Evolutionary conservation across 2,329 filamentous ascomycete genomes (phyloP), one percentile per base, ranked within the genome.

Genomic region (Bipolaris cookei): DNA sequence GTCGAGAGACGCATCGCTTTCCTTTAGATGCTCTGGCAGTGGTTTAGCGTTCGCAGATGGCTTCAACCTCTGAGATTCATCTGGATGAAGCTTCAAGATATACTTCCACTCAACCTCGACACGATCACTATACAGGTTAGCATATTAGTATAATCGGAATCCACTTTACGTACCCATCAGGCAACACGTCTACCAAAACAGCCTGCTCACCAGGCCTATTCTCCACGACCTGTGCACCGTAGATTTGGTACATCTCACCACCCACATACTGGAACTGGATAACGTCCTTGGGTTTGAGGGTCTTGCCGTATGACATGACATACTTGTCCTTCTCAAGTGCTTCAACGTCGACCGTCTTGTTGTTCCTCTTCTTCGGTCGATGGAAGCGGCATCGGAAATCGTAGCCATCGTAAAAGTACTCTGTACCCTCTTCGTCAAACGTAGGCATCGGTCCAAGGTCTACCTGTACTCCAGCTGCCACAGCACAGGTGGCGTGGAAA

Each of bases 361-460:
- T 88, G 66, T 94, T 88, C 79, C 94, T 95, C 69, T 95, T 88
- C 80, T 95, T 96, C 13, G 90, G 87, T 47, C 95, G 87, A 76
- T 99, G 95, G 78, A 96, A 97, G 58, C 93, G 91, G 79, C 95
- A 99, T 67, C 90, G 92, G 74, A 98, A 93, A 71, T 97, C 92
- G 68, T 96, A 94, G 1, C 90, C 92, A 69, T 92, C 90, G 67
- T 96, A 90, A 65, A 91, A 94, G 76, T 97, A 97, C 74, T 97
- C 92, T 1, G 88, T 92, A 6, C 92, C 92, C 71, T 97, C 92
- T 67, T 96, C 91, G 49, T 89, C 91, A 74, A 93, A 94, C 2
- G 96, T 90, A 0, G 92, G 90, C 28, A 96, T 88, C 34, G 92
- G 87, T 28, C 91, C 91, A 67, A 92, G 87, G 73, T 99, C 94